Evolutionary conservation across 257 asterid genomes (phyloP).

Genomic region (Solanum chaucha): DNA sequence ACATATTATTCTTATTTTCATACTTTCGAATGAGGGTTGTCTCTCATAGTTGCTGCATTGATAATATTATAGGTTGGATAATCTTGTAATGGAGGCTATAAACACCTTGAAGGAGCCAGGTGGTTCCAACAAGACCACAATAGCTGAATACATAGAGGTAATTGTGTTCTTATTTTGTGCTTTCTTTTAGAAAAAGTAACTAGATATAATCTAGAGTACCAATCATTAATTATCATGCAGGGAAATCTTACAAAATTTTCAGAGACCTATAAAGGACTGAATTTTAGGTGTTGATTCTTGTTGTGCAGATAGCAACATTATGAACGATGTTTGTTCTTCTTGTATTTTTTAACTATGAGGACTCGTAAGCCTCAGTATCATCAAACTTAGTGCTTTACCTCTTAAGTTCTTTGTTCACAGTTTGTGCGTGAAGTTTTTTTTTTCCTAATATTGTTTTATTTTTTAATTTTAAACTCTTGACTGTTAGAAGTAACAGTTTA

Average conservation of each 20-base stretch:
- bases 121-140: conserved; percentile 81
- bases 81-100: conserved; percentile 88
- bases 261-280: background rate
- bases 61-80: conserved; percentile 57
- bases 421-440: background rate
- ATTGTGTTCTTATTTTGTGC: background rate
- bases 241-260: background rate
- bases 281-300: background rate
- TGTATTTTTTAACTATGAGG: background rate
- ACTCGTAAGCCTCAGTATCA: background rate
- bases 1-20: background rate
- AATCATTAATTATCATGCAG: background rate
- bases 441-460: background rate
- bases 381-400: background rate
- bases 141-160: conserved; percentile 90
- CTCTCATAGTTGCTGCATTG: background rate
- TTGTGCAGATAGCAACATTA: background rate
- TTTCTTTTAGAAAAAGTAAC: background rate
- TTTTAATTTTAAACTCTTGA: background rate
- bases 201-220: background rate
- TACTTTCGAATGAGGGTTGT: background rate
- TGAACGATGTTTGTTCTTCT: background rate
- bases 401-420: background rate
- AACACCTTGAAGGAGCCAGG: conserved; percentile 68
- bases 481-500: background rate